phyloP scores from a whole-genome alignment of 163 green algal species.

The Scenedesmus sp. region DNA sequence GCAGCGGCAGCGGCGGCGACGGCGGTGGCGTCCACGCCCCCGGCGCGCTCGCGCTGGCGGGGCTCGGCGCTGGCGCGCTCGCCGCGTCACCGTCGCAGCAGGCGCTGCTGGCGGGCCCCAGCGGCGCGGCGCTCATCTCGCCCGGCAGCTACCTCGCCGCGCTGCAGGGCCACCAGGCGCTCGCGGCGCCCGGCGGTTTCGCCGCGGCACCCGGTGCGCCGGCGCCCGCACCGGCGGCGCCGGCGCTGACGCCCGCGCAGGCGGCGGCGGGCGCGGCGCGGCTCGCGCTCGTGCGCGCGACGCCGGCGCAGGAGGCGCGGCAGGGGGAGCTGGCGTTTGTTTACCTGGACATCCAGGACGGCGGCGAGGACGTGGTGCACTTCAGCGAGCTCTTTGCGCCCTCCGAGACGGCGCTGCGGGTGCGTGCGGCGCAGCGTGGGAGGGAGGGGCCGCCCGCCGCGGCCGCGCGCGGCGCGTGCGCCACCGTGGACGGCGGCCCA shows the following conservation, averaged over 20 bases:
- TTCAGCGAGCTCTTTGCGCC: slow-evolving; percentile 42
- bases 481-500: too few relatives aligned
- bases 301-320: neutral
- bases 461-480: too few relatives aligned
- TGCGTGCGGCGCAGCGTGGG: neutral
- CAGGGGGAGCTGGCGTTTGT: slow-evolving; percentile 34
- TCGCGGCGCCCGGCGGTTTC: neutral
- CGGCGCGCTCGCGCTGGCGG: neutral
- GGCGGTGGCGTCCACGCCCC: neutral
- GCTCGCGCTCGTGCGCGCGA: neutral
- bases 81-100: neutral
- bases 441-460: too few relatives aligned
- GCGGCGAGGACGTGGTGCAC: slow-evolving; percentile 36
- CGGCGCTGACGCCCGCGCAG: neutral
- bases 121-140: neutral
- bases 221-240: slow-evolving; percentile 15
- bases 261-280: too few relatives aligned
- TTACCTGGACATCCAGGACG: slow-evolving; percentile 40
- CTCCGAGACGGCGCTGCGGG: slow-evolving; percentile 9
- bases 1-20: slow-evolving; percentile 5
- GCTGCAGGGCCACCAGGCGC: slow-evolving; percentile 11
- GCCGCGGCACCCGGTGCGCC: neutral
- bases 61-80: neutral
- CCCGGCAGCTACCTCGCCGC: neutral
- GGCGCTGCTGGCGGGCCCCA: slow-evolving; percentile 2